Conservation (phyloP, 371 early-diverging fungal species). For the Dichotomocladium elegans region DNA sequence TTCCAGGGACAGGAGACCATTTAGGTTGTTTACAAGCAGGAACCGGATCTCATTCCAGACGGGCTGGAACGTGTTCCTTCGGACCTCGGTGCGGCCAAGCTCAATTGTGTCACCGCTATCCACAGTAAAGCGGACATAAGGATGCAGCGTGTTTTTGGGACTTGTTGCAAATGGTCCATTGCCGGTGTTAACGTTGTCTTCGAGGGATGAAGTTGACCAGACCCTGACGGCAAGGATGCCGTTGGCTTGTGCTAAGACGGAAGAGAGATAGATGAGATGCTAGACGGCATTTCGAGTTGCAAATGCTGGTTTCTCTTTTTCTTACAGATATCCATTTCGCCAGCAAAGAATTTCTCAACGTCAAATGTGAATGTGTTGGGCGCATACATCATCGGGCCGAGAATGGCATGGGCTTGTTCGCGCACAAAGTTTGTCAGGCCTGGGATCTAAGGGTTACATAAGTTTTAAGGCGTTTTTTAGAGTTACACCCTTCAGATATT, state of each 20-base stretch:
- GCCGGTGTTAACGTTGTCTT: slow-evolving; percentile 41
- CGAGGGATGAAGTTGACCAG: slow-evolving; percentile 69
- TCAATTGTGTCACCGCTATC: slow-evolving; percentile 72
- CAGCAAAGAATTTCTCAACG: slow-evolving; percentile 78
- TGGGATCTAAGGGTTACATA: slow-evolving; percentile 74
- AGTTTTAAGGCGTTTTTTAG: not conserved
- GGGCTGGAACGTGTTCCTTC: slow-evolving; percentile 54
- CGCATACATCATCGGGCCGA: slow-evolving; percentile 80
- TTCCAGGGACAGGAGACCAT: slow-evolving; percentile 44
- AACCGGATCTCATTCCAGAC: slow-evolving; percentile 60
- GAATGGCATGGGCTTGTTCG: slow-evolving; percentile 70
- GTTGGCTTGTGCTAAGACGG: slow-evolving; percentile 49
- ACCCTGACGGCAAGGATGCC: slow-evolving; percentile 87
- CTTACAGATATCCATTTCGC: slow-evolving; percentile 47
- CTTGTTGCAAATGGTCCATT: slow-evolving; percentile 28
- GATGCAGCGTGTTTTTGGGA: slow-evolving; percentile 44
- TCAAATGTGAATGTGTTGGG: slow-evolving; percentile 85
- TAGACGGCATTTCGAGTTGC: not conserved
- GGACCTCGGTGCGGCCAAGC: slow-evolving; percentile 57
- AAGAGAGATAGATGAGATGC: not conserved
- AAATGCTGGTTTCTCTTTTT: too few relatives aligned
- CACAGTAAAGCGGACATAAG: slow-evolving; percentile 71
- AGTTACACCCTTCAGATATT: not conserved
- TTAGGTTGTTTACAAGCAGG: slow-evolving; percentile 51
- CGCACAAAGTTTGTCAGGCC: slow-evolving; percentile 78